Conservation (phyloP, 106 monocot species). For the Dioscorea zingiberensis region DNA sequence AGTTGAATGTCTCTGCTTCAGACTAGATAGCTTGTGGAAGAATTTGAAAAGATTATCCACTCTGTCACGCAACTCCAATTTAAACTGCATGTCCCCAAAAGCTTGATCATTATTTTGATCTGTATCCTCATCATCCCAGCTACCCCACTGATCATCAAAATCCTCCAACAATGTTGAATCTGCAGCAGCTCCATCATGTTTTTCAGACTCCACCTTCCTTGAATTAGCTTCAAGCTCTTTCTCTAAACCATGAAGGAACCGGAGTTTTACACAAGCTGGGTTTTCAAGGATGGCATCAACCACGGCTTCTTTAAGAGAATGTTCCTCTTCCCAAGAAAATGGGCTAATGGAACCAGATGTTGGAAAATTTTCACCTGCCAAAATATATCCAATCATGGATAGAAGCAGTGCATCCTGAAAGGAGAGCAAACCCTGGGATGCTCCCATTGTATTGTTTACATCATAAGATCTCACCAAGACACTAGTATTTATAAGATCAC, state of each 20-base stretch:
- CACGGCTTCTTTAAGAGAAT: slow-evolving; percentile 77
- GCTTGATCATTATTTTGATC: slow-evolving; percentile 43
- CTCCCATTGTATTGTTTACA: not conserved
- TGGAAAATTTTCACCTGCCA: slow-evolving; percentile 85
- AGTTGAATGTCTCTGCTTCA: slow-evolving; percentile 51
- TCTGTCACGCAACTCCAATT: slow-evolving; percentile 84
- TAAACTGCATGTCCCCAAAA: slow-evolving; percentile 85
- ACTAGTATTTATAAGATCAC: slow-evolving; percentile 82
- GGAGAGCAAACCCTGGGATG: slow-evolving; percentile 51
- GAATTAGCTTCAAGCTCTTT: slow-evolving; percentile 61
- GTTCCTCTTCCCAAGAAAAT: slow-evolving; percentile 99
- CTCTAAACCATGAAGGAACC: slow-evolving; percentile 70
- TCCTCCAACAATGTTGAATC: slow-evolving; percentile 39
- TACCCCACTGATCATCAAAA: slow-evolving; percentile 93
- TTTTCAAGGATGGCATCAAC: slow-evolving; percentile 70
- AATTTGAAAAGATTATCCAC: slow-evolving; percentile 83
- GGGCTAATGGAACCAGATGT: slow-evolving; percentile 62
- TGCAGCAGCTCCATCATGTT: slow-evolving; percentile 16
- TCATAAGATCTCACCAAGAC: slow-evolving; percentile 25
- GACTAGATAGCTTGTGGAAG: slow-evolving; percentile 72
- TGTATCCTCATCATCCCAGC: slow-evolving; percentile 79
- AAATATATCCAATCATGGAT: slow-evolving; percentile 75
- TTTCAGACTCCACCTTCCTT: slow-evolving; percentile 22
- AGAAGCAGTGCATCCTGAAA: slow-evolving; percentile 87
- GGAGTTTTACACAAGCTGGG: slow-evolving; percentile 37